Evolutionary conservation across 208 protist species (phyloP).

Genomic region (Lotmaria passim): DNA sequence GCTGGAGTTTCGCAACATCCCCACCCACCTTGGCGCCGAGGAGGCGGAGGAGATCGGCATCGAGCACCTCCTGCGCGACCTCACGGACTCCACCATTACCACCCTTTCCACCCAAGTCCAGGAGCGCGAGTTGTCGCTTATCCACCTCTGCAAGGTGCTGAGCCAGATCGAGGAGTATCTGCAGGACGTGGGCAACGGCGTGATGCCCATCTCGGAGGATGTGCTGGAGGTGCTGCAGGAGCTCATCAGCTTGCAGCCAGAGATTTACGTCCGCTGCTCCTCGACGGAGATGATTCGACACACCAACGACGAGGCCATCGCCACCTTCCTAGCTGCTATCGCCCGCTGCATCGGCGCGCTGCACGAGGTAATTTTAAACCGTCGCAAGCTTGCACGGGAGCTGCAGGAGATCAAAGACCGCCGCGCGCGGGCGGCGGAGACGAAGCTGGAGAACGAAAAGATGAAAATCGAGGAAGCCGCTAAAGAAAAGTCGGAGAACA

Average conservation of each 20-base stretch:
- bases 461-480: conserved; percentile 59
- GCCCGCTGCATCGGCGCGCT: conserved; percentile 81
- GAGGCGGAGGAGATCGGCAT: conserved; percentile 99
- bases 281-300: conserved; percentile 89
- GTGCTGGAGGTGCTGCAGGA: conserved; percentile 90
- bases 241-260: conserved; percentile 86
- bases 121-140: conserved; percentile 94
- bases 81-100: conserved; percentile 96
- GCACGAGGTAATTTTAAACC: conserved; percentile 88
- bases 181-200: conserved; percentile 70
- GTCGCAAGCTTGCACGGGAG: conserved; percentile 77
- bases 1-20: conserved; percentile 91
- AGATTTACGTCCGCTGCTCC: conserved; percentile 82
- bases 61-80: conserved; percentile 99
- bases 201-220: conserved; percentile 84
- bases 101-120: conserved; percentile 95
- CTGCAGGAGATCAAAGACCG: conserved; percentile 65
- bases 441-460: conserved; percentile 68
- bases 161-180: conserved; percentile 93
- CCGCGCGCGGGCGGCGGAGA: conserved; percentile 61
- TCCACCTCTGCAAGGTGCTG: conserved; percentile 90
- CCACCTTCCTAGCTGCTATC: conserved; percentile 85
- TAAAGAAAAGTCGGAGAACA: conserved; percentile 33
- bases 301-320: conserved; percentile 86
- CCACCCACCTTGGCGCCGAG: conserved; percentile 95